These are phyloP conservation scores for Termitomyces sp. DNA, from an alignment of 768 basidiomycete species.

Conservation along the genomic window DNA sequence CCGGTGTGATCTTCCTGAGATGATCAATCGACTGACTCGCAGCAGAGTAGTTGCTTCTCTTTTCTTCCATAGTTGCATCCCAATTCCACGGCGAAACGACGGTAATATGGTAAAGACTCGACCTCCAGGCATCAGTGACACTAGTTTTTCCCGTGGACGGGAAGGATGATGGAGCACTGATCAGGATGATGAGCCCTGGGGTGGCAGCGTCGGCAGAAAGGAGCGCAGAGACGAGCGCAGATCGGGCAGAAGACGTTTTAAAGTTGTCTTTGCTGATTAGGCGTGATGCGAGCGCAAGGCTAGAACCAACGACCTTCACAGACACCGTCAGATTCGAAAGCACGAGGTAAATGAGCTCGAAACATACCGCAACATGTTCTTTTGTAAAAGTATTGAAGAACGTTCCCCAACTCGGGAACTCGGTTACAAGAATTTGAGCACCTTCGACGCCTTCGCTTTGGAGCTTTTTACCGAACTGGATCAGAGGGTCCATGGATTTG, in stretches of 20 bases:
- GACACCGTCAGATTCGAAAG: constrained; percentile 1
- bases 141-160: constrained; percentile 30
- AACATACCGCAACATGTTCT: constrained; percentile 25
- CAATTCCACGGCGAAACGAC: constrained; percentile 38
- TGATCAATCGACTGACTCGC: constrained; percentile 33
- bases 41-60: constrained; percentile 23
- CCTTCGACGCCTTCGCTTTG: constrained; percentile 19
- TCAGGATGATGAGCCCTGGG: constrained; percentile 35
- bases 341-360: neutral
- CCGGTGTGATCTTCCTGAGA: constrained; percentile 35
- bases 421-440: constrained; percentile 23
- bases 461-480: constrained; percentile 26
- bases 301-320: constrained; percentile 34
- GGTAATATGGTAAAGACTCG: constrained; percentile 41
- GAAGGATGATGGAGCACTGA: constrained; percentile 32
- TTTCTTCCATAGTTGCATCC: constrained; percentile 34
- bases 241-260: constrained; percentile 20
- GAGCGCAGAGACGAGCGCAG: constrained; percentile 29
- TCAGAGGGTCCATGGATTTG: constrained; percentile 34
- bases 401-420: constrained; percentile 34
- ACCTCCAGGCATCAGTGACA: constrained; percentile 38
- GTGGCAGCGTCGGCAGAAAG: constrained; percentile 28
- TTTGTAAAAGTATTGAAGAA: constrained; percentile 26
- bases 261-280: constrained; percentile 36
- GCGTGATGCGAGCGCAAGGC: constrained; percentile 36